A percentile compares a stretch with the other conserved stretches of the same genome.
These are phyloP conservation scores for Eutrema heterophyllum DNA, from an alignment of 345 rosid genomes.

Conservation along the genomic window DNA sequence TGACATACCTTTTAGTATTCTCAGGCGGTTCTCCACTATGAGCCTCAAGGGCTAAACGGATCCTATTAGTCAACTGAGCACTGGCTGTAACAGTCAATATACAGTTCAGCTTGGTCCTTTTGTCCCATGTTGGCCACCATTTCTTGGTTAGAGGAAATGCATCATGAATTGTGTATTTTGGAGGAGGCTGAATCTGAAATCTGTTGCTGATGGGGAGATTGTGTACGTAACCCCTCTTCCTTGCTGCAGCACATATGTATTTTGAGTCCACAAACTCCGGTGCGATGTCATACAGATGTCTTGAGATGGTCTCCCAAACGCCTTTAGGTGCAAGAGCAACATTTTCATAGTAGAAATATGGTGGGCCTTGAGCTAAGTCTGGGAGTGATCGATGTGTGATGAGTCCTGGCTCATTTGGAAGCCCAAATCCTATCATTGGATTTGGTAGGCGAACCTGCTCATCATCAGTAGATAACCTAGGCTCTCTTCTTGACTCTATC, in stretches of 20 bases:
- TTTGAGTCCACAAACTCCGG: conserved; percentile 91
- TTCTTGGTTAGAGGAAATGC: conserved; percentile 65
- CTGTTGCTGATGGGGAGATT: conserved; percentile 68
- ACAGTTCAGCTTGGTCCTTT: conserved; percentile 74
- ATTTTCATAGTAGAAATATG: conserved; percentile 85
- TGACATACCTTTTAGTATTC: conserved; percentile 44
- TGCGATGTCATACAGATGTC: conserved; percentile 57
- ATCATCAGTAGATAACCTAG: conserved; percentile 28
- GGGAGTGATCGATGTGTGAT: conserved; percentile 50
- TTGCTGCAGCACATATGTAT: conserved; percentile 77
- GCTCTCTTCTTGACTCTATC: conserved; percentile 7
- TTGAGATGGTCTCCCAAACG: conserved; percentile 81
- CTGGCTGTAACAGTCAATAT: conserved; percentile 63
- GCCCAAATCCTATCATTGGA: conserved; percentile 93
- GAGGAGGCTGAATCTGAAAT: conserved; percentile 65
- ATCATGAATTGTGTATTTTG: conserved; percentile 58
- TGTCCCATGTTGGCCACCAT: conserved; percentile 97
- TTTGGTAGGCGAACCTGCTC: conserved; percentile 64
- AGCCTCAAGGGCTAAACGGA: conserved; percentile 54
- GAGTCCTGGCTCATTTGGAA: conserved; percentile 42
- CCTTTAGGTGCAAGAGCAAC: conserved; percentile 94
- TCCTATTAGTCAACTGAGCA: conserved; percentile 68
- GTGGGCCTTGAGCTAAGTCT: conserved; percentile 56
- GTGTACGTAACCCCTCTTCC: conserved; percentile 88
- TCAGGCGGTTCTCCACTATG: conserved; percentile 52